A percentile compares a stretch with the other conserved stretches of the same genome.
Evolutionary conservation across 2,329 filamentous ascomycete species (phyloP).

Genomic region (Hymenoscyphus occultus): DNA sequence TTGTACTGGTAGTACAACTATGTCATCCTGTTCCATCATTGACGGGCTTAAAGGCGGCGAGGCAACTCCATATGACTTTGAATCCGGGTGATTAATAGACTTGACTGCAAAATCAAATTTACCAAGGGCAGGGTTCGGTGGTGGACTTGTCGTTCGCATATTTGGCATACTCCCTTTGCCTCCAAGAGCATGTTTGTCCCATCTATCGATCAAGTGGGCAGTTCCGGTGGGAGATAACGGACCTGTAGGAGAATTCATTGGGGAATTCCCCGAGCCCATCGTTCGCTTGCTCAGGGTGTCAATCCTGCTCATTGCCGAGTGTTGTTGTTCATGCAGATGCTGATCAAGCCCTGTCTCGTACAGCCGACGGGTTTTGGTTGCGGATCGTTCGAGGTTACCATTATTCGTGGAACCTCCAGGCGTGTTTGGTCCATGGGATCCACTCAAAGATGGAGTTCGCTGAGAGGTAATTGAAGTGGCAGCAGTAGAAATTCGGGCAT

Average conservation of each 20-base stretch:
- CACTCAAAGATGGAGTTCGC: slow-evolving; percentile 50
- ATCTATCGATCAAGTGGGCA: slow-evolving; percentile 40
- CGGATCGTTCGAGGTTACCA: slow-evolving; percentile 57
- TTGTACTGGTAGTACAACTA: slow-evolving; percentile 61
- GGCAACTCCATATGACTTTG: slow-evolving; percentile 36
- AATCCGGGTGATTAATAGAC: slow-evolving; percentile 34
- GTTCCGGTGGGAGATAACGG: slow-evolving; percentile 37
- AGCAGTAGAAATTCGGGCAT: slow-evolving; percentile 75
- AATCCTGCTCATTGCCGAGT: slow-evolving; percentile 71
- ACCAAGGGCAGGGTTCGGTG: slow-evolving; percentile 37
- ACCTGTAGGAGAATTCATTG: slow-evolving; percentile 29
- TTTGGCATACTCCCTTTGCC: slow-evolving; percentile 66
- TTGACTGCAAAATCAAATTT: slow-evolving; percentile 38
- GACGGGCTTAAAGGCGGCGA: slow-evolving; percentile 65
- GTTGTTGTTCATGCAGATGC: slow-evolving; percentile 76
- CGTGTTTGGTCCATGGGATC: slow-evolving; percentile 44
- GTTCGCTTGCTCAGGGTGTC: slow-evolving; percentile 68
- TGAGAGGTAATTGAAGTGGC: slow-evolving; percentile 88
- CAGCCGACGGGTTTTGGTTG: slow-evolving; percentile 69
- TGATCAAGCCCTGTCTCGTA: slow-evolving; percentile 82
- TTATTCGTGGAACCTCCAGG: slow-evolving; percentile 39
- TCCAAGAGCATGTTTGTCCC: slow-evolving; percentile 48
- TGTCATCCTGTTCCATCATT: slow-evolving; percentile 70
- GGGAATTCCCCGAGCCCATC: slow-evolving; percentile 30
- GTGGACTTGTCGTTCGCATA: slow-evolving; percentile 54